Conservation (phyloP, 1,139 yeast species). For the Casaregolazyma suthepensis region DNA sequence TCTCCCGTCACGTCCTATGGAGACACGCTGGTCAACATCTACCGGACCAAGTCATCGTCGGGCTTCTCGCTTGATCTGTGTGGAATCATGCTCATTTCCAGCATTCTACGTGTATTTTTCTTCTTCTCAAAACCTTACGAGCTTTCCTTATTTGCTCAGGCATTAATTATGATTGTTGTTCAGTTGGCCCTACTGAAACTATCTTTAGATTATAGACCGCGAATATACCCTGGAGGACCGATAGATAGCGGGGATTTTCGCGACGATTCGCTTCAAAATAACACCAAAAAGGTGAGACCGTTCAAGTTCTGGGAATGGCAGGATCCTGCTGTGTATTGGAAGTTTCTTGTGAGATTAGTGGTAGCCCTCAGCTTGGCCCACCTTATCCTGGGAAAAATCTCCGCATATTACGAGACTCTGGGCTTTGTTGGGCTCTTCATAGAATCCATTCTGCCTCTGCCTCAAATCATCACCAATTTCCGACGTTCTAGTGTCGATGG, state of each 20-base stretch:
- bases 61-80: slow-evolving; percentile 89
- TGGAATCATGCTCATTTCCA: slow-evolving; percentile 81
- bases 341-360: slow-evolving; percentile 49
- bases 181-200: slow-evolving; percentile 59
- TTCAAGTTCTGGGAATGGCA: slow-evolving; percentile 84
- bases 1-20: slow-evolving; percentile 84
- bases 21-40: slow-evolving; percentile 67
- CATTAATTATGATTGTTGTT: slow-evolving; percentile 69
- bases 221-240: slow-evolving; percentile 17
- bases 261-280: not conserved
- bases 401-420: slow-evolving; percentile 48
- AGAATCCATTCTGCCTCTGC: slow-evolving; percentile 80
- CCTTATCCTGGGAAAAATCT: slow-evolving; percentile 36
- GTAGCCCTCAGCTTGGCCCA: slow-evolving; percentile 41
- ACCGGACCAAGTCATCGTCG: slow-evolving; percentile 53
- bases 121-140: slow-evolving; percentile 79
- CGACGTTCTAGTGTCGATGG: slow-evolving; percentile 68
- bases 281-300: slow-evolving; percentile 40
- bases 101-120: slow-evolving; percentile 66
- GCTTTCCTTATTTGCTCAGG: slow-evolving; percentile 64
- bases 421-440: slow-evolving; percentile 71
- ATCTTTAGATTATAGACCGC: slow-evolving; percentile 55
- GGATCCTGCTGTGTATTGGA: slow-evolving; percentile 57
- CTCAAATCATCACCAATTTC: slow-evolving; percentile 71
- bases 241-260: slow-evolving; percentile 10